Percentiles rank a stretch among this genome's conserved stretches.
These are phyloP conservation scores for Suhomyces anneliseae DNA, from an alignment of 1,139 yeast species.

Conservation along the genomic window DNA sequence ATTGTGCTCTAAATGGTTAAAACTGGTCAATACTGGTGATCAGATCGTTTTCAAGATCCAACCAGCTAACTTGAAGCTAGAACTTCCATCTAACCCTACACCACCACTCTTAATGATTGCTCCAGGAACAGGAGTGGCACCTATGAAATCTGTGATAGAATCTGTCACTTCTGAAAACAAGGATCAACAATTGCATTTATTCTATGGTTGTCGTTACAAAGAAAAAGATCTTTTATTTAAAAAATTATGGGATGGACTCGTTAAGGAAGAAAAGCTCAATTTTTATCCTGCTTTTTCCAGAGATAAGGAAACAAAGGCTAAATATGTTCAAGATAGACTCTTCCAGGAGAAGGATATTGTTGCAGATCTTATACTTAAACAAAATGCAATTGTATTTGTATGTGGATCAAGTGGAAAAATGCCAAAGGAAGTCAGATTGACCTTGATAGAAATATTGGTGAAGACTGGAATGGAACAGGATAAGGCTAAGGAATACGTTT, in stretches of 20 bases:
- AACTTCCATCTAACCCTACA: constrained; percentile 13
- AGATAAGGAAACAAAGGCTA: constrained; percentile 38
- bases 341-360: constrained; percentile 50
- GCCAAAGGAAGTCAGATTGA: constrained; percentile 88
- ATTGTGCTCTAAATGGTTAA: constrained; percentile 78
- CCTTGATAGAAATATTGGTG: constrained; percentile 61
- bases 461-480: constrained; percentile 42
- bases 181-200: constrained; percentile 44
- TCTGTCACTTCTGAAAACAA: constrained; percentile 17
- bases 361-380: constrained; percentile 52
- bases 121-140: constrained; percentile 95
- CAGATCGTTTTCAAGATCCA: constrained; percentile 57
- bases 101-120: constrained; percentile 72
- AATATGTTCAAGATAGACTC: constrained; percentile 74
- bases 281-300: constrained; percentile 23
- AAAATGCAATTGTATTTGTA: constrained; percentile 63
- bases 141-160: constrained; percentile 69
- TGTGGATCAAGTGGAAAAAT: constrained; percentile 95
- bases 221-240: constrained; percentile 70
- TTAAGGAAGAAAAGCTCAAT: constrained; percentile 22
- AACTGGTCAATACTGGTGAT: constrained; percentile 48
- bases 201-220: constrained; percentile 73
- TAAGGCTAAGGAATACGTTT: constrained; percentile 52
- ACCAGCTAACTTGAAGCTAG: constrained; percentile 42
- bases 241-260: constrained; percentile 49